Conservation (phyloP, 2,329 filamentous ascomycete genomes). For the Huntiella moniliformis region DNA sequence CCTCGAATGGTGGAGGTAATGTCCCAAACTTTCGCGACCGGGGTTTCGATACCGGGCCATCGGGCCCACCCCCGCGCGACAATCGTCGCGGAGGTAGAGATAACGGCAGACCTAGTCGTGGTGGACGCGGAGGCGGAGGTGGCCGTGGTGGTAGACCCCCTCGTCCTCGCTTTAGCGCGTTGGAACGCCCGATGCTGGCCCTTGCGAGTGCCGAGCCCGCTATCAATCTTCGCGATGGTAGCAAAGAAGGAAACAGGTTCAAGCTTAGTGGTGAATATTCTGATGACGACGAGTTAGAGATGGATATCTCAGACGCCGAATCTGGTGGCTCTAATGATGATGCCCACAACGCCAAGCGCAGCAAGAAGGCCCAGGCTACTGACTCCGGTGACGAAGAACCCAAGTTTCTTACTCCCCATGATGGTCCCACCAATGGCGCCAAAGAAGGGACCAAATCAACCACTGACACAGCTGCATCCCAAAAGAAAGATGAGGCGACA, state of each 20-base stretch:
- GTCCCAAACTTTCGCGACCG: slow-evolving; percentile 10
- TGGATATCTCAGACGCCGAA: slow-evolving; percentile 40
- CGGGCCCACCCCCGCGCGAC: slow-evolving; percentile 10
- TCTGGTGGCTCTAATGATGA: slow-evolving; percentile 15
- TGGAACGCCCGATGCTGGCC: slow-evolving; percentile 32
- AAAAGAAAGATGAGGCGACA: background rate
- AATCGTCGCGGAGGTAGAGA: slow-evolving; percentile 3
- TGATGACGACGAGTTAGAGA: slow-evolving; percentile 43
- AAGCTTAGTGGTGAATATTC: slow-evolving; percentile 37
- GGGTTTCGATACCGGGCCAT: slow-evolving; percentile 8
- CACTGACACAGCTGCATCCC: background rate
- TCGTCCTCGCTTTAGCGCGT: slow-evolving; percentile 22
- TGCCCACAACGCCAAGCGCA: background rate
- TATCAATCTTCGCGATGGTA: slow-evolving; percentile 26
- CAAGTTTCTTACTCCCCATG: slow-evolving; percentile 21
- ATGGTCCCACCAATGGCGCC: slow-evolving; percentile 17
- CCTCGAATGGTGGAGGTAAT: slow-evolving; percentile 31
- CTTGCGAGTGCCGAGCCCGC: slow-evolving; percentile 24
- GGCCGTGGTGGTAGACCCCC: slow-evolving; percentile 16
- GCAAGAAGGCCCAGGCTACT: background rate
- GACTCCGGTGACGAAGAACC: slow-evolving; percentile 19
- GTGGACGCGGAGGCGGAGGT: slow-evolving; percentile 15
- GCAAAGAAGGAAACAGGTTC: slow-evolving; percentile 30
- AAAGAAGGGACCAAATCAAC: background rate
- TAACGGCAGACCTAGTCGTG: slow-evolving; percentile 11